Base-by-base conservation (phyloP, 1,284 basidiomycete genomes). In the Schizophyllum amplum region DNA sequence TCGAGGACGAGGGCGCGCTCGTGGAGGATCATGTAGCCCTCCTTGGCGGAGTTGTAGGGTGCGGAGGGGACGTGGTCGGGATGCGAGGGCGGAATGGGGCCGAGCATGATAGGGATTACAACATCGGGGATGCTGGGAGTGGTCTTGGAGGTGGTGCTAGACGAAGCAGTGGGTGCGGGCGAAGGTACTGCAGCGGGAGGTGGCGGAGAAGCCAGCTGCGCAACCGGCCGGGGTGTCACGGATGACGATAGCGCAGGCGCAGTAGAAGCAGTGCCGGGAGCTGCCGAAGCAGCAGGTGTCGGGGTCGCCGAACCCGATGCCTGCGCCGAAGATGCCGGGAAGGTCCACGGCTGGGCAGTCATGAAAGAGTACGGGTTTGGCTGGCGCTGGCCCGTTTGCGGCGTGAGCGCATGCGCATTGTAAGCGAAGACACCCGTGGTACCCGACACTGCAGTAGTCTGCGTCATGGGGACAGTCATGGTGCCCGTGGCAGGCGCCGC, bases 1-100 rank as follows among this genome's bases (percentile, higher is more conserved):
- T 90, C 90, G 42, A 96, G 80, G 62, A 92, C 84, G 24, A 96
- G 82, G 53, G 83, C 87, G 59, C 90, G 87, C 63, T 92, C 87
- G 63, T 95, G 91, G 24, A 95, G 75, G 24, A 92, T 84, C 73
- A 96, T 93, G 23, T 78, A 79, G 1, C 77, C 77, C 63, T 76
- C 72, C 59, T 77, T 77, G 7, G 68, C 72, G 75, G 91, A 63
- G 79, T 83, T 72, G 75, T 82, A 71, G 63, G 75, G 73, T 71
- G 73, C 70, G 66, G 71, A 63, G 66, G 73, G 75, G 42, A 70
- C 68, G 66, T 75, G 73, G 61, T 77, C 75, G 7, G 75, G 70
- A 59, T 78, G 76, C 24, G 72, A 71, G 4, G 70, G 66, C 23
- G 76, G 76, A 58, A 77, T 76, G 57, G 75, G 74, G 15, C 72